Conservation (phyloP, 2,329 filamentous ascomycete genomes). For the Pseudonectria buxi region DNA sequence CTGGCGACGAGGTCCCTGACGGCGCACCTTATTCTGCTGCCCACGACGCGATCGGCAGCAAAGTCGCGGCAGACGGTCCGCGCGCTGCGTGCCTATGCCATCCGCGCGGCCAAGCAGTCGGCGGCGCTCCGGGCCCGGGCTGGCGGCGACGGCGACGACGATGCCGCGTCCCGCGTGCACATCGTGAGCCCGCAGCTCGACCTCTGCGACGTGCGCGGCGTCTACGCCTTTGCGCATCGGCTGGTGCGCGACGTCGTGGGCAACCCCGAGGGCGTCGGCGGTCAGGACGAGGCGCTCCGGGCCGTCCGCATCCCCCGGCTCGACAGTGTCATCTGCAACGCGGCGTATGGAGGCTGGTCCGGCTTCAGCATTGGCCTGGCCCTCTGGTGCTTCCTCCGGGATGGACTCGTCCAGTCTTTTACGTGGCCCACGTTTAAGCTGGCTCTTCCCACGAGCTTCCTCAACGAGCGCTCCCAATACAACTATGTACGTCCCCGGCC, state of each 20-base stretch:
- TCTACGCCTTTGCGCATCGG: conserved; percentile 42
- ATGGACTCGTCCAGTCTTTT: conserved; percentile 57
- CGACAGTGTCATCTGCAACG: conserved; percentile 77
- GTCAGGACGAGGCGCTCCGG: conserved; percentile 26
- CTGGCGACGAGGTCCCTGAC: conserved; percentile 58
- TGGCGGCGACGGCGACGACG: conserved; percentile 29
- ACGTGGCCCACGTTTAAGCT: conserved; percentile 78
- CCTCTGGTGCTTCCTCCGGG: conserved; percentile 45
- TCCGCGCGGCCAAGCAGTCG: conserved; percentile 35
- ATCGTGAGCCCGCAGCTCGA: conserved; percentile 53
- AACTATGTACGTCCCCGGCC: conserved; percentile 32
- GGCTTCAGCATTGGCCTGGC: conserved; percentile 69
- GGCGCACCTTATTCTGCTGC: conserved; percentile 69
- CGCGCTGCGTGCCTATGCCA: conserved; percentile 54
- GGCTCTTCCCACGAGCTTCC: conserved; percentile 40
- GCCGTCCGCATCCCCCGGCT: conserved; percentile 58
- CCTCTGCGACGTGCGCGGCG: conserved; percentile 49
- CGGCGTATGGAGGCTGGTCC: conserved; percentile 79
- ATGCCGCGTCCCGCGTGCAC: conserved; percentile 46
- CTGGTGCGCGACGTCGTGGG: conserved; percentile 39
- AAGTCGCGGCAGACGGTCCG: conserved; percentile 70
- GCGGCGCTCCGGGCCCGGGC: conserved; percentile 30
- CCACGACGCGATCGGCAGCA: conserved; percentile 68
- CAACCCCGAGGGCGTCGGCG: conserved; percentile 35
- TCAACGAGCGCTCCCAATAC: conserved; percentile 33